These are phyloP conservation scores for Phlebiopsis flavidoalba DNA, from an alignment of 768 basidiomycete genomes.

Conservation along the genomic window DNA sequence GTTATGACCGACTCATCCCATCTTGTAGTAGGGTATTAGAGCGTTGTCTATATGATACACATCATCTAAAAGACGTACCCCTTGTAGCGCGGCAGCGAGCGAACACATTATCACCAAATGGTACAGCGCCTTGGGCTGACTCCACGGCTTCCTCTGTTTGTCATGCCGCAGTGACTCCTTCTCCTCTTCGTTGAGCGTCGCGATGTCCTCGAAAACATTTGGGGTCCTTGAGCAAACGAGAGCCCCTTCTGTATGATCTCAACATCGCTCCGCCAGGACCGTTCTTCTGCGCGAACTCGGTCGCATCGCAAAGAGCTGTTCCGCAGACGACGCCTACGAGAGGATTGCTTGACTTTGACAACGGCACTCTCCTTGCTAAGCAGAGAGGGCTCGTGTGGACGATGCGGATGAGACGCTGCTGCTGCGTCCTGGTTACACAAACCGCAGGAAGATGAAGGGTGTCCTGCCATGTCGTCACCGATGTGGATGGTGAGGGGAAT, in stretches of 20 bases:
- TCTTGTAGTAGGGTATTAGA: constrained; percentile 16
- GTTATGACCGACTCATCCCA: constrained; percentile 54
- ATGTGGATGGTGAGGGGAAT: too few relatives aligned
- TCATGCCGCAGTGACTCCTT: constrained; percentile 39
- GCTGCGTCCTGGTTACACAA: neutral
- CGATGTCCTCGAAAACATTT: constrained; percentile 33
- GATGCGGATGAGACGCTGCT: neutral
- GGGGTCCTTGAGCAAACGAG: constrained; percentile 65
- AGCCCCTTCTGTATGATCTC: constrained; percentile 63
- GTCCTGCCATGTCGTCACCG: too few relatives aligned
- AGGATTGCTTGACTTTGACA: constrained; percentile 34
- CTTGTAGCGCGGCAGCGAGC: constrained; percentile 77
- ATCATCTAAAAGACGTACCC: constrained; percentile 22
- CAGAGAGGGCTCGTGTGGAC: neutral
- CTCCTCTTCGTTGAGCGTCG: constrained; percentile 40
- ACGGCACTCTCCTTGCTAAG: neutral
- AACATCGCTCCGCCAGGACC: constrained; percentile 29
- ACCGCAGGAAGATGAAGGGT: neutral
- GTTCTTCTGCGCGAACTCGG: constrained; percentile 47
- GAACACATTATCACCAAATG: constrained; percentile 55
- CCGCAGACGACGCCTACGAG: constrained; percentile 54
- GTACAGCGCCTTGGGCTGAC: constrained; percentile 42
- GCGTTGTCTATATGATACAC: constrained; percentile 11
- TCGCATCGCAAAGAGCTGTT: constrained; percentile 56
- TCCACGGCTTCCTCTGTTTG: constrained; percentile 38